Evolutionary conservation across 2,329 filamentous ascomycete species (phyloP).

Genomic region (Pyrenochaeta sp.): DNA sequence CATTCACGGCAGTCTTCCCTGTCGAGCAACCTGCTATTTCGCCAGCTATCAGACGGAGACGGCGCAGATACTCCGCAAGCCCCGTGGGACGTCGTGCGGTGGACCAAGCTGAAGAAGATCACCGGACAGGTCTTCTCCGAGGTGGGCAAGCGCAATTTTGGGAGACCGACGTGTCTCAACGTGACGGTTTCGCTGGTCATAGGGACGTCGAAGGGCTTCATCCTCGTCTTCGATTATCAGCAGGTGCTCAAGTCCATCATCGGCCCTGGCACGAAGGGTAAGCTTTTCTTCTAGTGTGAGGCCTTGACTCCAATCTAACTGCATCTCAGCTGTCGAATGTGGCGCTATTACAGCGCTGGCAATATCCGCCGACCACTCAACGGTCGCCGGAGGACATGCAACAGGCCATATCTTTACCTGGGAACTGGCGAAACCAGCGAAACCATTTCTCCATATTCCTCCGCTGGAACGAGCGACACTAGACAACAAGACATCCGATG

Average conservation of each 20-base stretch:
- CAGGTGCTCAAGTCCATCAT: conserved; percentile 95
- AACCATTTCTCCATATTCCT: conserved; percentile 87
- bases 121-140: conserved; percentile 92
- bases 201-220: conserved; percentile 92
- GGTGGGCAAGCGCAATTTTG: conserved; percentile 89
- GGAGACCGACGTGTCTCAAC: conserved; percentile 85
- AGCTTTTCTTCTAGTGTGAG: conserved; percentile 22
- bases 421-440: conserved; percentile 83
- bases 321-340: conserved; percentile 79
- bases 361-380: conserved; percentile 92
- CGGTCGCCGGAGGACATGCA: conserved; percentile 87
- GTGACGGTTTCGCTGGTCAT: conserved; percentile 89
- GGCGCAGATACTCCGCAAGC: conserved; percentile 68
- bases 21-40: conserved; percentile 71
- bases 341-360: conserved; percentile 87
- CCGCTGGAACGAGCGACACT: conserved; percentile 74
- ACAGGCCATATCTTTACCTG: conserved; percentile 95
- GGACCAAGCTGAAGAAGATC: conserved; percentile 92
- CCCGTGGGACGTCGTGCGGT: conserved; percentile 96
- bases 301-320: conserved; percentile 37
- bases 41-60: conserved; percentile 63
- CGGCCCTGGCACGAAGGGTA: conserved; percentile 89
- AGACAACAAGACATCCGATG: conserved; percentile 75
- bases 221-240: conserved; percentile 96
- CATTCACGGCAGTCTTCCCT: conserved; percentile 85